Conservation (phyloP, 148 eudicot species). For the Persicaria maculosa region DNA sequence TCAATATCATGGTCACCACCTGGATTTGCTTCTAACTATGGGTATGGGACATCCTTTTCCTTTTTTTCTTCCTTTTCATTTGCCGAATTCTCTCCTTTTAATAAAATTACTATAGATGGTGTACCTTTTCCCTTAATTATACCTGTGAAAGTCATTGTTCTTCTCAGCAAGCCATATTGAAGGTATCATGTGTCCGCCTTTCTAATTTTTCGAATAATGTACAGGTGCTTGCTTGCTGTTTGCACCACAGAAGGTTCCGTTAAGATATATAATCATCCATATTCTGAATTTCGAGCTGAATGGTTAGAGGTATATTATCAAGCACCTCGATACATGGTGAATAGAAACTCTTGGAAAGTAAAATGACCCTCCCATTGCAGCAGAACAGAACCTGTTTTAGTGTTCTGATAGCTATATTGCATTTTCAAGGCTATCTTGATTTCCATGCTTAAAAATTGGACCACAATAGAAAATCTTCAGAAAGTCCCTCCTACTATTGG, state of each 20-base stretch:
- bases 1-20: slow-evolving; percentile 86
- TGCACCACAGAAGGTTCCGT: slow-evolving; percentile 77
- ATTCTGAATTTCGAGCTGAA: slow-evolving; percentile 67
- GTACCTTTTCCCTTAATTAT: neutral
- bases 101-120: neutral
- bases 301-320: slow-evolving; percentile 73
- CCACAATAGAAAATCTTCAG: neutral
- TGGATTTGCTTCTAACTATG: slow-evolving; percentile 61
- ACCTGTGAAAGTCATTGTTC: too few species aligned
- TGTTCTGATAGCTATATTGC: too few species aligned
- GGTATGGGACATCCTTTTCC: slow-evolving; percentile 30
- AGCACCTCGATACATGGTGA: neutral
- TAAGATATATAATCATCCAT: slow-evolving; percentile 74
- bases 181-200: neutral
- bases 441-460: neutral
- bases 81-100: neutral
- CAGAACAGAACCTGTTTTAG: neutral
- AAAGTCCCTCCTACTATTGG: neutral
- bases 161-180: neutral
- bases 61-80: neutral
- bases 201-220: slow-evolving; percentile 1
- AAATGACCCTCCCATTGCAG: neutral
- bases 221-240: slow-evolving; percentile 89
- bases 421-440: neutral
- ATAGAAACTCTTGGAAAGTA: neutral